These are phyloP conservation scores for Vaccinium darrowii DNA, from an alignment of 148 eudicot species.

Conservation along the genomic window DNA sequence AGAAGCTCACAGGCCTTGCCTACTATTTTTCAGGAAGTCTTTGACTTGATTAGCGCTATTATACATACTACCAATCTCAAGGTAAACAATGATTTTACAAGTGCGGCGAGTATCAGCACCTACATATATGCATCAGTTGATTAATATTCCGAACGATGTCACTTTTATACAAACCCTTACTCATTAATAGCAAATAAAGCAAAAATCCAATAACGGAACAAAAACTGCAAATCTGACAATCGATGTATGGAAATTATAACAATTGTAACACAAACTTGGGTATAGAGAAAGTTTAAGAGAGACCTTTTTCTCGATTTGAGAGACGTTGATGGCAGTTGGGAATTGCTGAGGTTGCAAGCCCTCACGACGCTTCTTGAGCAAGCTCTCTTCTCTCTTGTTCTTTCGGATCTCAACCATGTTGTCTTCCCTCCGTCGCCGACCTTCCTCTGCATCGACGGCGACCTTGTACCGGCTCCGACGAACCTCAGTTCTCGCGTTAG, in stretches of 20 bases:
- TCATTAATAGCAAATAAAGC: background rate
- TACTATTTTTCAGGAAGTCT: background rate
- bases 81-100: background rate
- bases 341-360: slow-evolving; percentile 53
- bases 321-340: slow-evolving; percentile 26
- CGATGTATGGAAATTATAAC: background rate
- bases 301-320: slow-evolving; percentile 55
- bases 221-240: background rate
- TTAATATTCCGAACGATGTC: background rate
- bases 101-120: background rate
- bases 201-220: background rate
- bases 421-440: slow-evolving; percentile 67
- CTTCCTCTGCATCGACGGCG: slow-evolving; percentile 82
- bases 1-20: background rate
- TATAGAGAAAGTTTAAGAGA: too few relatives aligned
- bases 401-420: slow-evolving; percentile 82
- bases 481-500: slow-evolving; percentile 63
- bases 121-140: background rate
- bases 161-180: background rate
- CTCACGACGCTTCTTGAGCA: slow-evolving; percentile 86
- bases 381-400: slow-evolving; percentile 67
- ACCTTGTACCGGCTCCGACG: slow-evolving; percentile 82
- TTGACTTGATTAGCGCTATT: background rate
- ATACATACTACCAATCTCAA: background rate
- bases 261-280: background rate